Evolutionary conservation across 2,329 filamentous ascomycete genomes (phyloP).

Genomic region (Coleophoma eucalyptorum): DNA sequence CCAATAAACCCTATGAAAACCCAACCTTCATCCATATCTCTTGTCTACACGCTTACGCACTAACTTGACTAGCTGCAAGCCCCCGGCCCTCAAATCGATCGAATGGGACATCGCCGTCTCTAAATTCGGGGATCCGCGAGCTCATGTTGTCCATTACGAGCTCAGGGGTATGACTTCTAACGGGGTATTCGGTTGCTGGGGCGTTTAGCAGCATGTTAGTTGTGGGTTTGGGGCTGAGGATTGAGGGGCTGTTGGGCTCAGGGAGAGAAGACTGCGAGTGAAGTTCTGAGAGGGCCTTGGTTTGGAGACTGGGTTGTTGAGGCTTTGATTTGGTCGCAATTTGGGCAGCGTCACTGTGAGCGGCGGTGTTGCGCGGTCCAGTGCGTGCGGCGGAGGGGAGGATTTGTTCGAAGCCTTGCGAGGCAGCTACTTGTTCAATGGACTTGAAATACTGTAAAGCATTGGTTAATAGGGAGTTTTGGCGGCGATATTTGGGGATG

Average conservation of each 20-base stretch:
- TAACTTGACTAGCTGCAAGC: neutral
- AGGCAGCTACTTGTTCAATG: constrained; percentile 60
- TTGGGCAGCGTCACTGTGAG: constrained; percentile 5
- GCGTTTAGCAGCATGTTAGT: constrained; percentile 50
- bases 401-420: constrained; percentile 54
- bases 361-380: constrained; percentile 30
- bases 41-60: neutral
- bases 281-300: constrained; percentile 8
- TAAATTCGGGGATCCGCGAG: constrained; percentile 1
- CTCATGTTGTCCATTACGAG: constrained; percentile 58
- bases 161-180: constrained; percentile 54
- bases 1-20: no score
- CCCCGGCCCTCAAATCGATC: neutral
- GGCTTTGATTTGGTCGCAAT: neutral
- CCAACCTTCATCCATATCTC: neutral
- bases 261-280: neutral
- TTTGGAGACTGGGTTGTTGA: constrained; percentile 18
- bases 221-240: constrained; percentile 50
- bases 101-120: neutral
- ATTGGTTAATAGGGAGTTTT: constrained; percentile 7
- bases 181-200: constrained; percentile 50
- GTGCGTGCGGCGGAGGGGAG: constrained; percentile 53
- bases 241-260: constrained; percentile 30
- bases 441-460: constrained; percentile 64
- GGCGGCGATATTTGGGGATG: neutral